Conservation (phyloP, 306 rosid genomes). For the Casuarina glauca region DNA sequence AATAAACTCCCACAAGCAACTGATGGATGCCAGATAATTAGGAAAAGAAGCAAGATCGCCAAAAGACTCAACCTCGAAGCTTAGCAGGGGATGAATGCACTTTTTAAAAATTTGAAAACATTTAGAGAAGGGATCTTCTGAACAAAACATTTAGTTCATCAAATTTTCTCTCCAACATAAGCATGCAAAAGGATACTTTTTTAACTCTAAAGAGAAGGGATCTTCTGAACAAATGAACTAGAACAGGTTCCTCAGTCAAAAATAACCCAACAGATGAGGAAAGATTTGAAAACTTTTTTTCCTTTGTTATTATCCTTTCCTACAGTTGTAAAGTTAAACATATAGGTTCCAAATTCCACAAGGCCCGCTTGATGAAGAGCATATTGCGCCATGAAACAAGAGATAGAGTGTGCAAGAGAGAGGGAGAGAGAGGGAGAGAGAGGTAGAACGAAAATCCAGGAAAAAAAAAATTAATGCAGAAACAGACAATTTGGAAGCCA, state of each 20-base stretch:
- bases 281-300: background rate
- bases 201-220: background rate
- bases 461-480: background rate
- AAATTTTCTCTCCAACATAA: background rate
- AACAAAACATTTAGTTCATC: background rate
- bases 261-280: background rate
- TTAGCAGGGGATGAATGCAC: background rate
- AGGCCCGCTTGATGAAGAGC: background rate
- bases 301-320: background rate
- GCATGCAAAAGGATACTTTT: background rate
- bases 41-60: background rate
- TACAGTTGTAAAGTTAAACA: background rate
- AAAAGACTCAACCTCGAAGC: background rate
- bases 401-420: background rate
- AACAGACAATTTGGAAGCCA: no score
- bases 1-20: background rate
- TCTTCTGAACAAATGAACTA: background rate
- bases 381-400: background rate
- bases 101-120: background rate
- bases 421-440: background rate
- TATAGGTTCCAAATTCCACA: background rate
- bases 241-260: background rate
- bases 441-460: background rate
- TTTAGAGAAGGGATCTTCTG: background rate
- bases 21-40: background rate